Base-by-base conservation (phyloP, 805 yeast genomes). In the Saccharomycopsis sp. region DNA sequence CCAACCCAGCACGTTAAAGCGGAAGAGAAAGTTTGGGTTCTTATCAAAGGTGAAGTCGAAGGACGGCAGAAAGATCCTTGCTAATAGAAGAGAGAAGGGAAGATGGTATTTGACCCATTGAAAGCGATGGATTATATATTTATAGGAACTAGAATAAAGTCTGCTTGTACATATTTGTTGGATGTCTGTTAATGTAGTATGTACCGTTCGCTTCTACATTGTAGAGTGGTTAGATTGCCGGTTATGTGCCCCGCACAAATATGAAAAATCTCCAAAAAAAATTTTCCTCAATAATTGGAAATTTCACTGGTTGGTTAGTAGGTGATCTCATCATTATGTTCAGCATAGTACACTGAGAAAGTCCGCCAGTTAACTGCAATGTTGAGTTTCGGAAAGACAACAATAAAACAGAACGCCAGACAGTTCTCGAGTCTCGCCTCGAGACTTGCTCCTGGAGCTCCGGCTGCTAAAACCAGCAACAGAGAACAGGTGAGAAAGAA, bases 41-140 rank as follows among this genome's bases (percentile, higher is more conserved):
- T 77, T 94, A 69, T 90, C 96, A 12, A 83, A 97, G 70, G 81
- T 87, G 72, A 83, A 85, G 68, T 73, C 87, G 3, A 81, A 79
- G 66, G 79, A 82, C 42, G 97, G 97, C 5, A 81, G 93, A 65
- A 88, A 84, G 69, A 81, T 94, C 44, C 73, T 94, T 58, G 81
- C 81, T 57, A 81, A 93, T 70, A 82, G 98, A 73, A 84, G 75
- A 67, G 86, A 82, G 22, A 94, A 94, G 74, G 97, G 97, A 2
- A 83, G 98, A 73, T 92, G 97, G 97, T 91, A 83, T 69, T 74
- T 94, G 67, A 78, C 96, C 51, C 93, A 94, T 67, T 93, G 74
- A 73, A 35, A 35, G n/a, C n/a, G n/a, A n/a, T n/a, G n/a, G n/a
- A n/a, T n/a, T n/a, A n/a, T n/a, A n/a, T n/a, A 29, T 29, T 29